Evolutionary conservation across 805 yeast genomes (phyloP).

Genomic region (Kodamaea sagamina): DNA sequence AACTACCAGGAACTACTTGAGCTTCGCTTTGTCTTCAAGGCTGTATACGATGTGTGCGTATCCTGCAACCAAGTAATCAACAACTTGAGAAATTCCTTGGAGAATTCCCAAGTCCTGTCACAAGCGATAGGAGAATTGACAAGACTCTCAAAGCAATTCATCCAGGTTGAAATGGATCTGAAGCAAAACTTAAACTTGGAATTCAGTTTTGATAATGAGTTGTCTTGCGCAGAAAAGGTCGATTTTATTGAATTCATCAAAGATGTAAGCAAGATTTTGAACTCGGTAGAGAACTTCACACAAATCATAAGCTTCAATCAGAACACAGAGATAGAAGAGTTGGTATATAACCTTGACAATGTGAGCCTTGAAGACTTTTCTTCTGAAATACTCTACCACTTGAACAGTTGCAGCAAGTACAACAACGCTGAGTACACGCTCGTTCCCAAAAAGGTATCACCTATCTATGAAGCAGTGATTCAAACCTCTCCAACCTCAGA

Average conservation of each 20-base stretch:
- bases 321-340: background rate
- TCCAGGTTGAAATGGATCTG: conserved; percentile 4
- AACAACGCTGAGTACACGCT: conserved; percentile 1
- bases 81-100: conserved; percentile 5
- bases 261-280: background rate
- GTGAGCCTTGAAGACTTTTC: background rate
- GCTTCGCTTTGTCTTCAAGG: background rate
- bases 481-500: background rate
- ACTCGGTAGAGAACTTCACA: background rate
- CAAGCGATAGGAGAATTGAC: background rate
- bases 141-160: background rate
- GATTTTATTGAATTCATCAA: background rate
- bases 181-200: conserved; percentile 3
- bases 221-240: background rate
- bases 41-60: background rate
- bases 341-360: background rate
- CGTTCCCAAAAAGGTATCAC: background rate
- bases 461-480: background rate
- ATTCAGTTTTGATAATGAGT: background rate
- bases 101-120: background rate
- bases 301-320: conserved; percentile 2
- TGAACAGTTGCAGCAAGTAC: background rate
- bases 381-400: background rate
- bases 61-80: conserved; percentile 2
- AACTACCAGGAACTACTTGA: conserved; percentile 1